Conservation (phyloP, 345 rosid species). For the Syzygium jambos region DNA sequence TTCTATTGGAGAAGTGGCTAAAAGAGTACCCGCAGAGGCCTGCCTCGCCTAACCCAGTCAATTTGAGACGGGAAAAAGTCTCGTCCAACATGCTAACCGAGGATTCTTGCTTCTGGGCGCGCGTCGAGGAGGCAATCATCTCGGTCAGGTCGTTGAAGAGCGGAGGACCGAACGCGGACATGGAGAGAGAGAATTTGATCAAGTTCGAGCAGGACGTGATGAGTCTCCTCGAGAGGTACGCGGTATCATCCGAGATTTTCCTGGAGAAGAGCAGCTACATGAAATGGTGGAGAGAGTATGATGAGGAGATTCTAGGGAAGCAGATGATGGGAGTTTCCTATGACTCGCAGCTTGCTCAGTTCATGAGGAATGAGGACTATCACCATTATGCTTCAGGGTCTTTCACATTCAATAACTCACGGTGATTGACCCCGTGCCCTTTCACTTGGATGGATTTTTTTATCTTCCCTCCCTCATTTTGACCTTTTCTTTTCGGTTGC, state of each 20-base stretch:
- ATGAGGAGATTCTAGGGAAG: conserved; percentile 6
- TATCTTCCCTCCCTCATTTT: no score
- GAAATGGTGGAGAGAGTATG: conserved; percentile 55
- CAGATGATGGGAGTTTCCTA: neutral
- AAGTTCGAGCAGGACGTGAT: conserved; percentile 35
- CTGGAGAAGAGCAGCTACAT: conserved; percentile 45
- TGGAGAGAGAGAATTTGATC: conserved; percentile 7
- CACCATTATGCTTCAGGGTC: conserved; percentile 8
- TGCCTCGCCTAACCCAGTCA: neutral
- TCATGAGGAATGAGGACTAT: conserved; percentile 25
- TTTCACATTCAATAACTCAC: neutral
- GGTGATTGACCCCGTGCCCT: neutral
- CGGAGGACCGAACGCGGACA: neutral
- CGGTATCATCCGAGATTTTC: conserved; percentile 67
- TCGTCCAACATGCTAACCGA: conserved; percentile 16
- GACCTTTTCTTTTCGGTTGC: no score
- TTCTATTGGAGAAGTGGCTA: conserved; percentile 44
- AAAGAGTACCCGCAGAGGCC: neutral
- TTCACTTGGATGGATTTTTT: neutral
- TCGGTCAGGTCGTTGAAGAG: conserved; percentile 4
- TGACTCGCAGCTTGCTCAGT: conserved; percentile 16
- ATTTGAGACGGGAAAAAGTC: conserved; percentile 8
- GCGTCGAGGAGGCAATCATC: conserved; percentile 60
- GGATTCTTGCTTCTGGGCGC: conserved; percentile 87
- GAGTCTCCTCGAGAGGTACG: conserved; percentile 21